Percentiles rank a stretch among this genome's conserved stretches.
phyloP scores from a whole-genome alignment of 768 basidiomycete genomes.

The Lyophyllum shimeji region DNA sequence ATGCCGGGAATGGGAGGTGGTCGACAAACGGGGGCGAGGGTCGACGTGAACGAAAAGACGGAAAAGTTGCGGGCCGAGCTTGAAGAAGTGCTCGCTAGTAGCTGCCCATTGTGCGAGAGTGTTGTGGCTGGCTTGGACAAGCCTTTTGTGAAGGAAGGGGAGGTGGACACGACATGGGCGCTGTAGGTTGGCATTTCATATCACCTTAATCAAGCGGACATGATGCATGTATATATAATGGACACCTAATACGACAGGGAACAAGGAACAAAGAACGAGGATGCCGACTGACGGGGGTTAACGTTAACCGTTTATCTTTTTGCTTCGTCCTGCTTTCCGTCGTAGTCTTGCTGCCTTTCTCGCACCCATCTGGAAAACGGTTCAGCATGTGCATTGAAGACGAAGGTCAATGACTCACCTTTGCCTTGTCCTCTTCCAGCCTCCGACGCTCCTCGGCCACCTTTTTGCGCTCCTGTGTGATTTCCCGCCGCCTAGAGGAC shows the following conservation, averaged over 20 bases:
- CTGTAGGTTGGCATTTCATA: conserved; percentile 37
- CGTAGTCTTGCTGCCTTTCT: conserved; percentile 72
- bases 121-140: conserved; percentile 84
- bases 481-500: conserved; percentile 54
- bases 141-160: conserved; percentile 80
- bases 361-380: conserved; percentile 66
- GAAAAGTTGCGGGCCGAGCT: conserved; percentile 81
- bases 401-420: conserved; percentile 35
- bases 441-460: conserved; percentile 72
- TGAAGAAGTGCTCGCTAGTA: conserved; percentile 86
- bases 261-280: not conserved
- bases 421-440: conserved; percentile 63
- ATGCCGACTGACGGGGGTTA: not conserved
- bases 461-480: conserved; percentile 69
- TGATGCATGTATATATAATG: conserved; percentile 8
- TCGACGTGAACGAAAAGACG: conserved; percentile 55
- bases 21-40: conserved; percentile 48
- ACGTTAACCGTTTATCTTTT: conserved; percentile 74
- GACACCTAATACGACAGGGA: conserved; percentile 3
- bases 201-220: conserved; percentile 5
- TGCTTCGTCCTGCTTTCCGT: conserved; percentile 71
- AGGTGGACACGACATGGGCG: conserved; percentile 77
- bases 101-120: conserved; percentile 92
- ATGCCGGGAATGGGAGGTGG: conserved; percentile 67
- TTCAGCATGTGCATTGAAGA: not conserved